Percentiles rank a stretch among this genome's conserved stretches.
phyloP scores from a whole-genome alignment of 202 grass and related monocot species.

The Carex arenaria region DNA sequence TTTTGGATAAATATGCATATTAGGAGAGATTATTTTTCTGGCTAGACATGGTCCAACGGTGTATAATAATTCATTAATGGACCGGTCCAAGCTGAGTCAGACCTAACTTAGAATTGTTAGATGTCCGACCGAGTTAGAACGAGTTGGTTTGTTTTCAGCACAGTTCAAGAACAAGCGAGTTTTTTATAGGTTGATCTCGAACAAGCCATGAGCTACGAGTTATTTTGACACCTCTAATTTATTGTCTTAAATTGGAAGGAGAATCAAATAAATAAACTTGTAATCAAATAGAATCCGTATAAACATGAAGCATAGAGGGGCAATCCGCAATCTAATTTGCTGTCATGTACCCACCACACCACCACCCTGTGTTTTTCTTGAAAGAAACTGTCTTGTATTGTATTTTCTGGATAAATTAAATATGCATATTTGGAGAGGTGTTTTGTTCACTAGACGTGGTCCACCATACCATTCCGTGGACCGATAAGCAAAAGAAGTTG shows the following conservation, averaged over 20 bases:
- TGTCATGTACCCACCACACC: slow-evolving; percentile 13
- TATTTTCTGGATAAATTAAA: too few species aligned
- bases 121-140: too few species aligned
- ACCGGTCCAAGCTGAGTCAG: too few species aligned
- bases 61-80: too few species aligned
- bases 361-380: background rate
- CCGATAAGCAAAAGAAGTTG: background rate
- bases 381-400: slow-evolving; percentile 10
- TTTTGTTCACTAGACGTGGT: background rate
- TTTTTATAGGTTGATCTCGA: too few species aligned
- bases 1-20: too few species aligned
- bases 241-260: background rate
- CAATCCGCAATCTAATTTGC: slow-evolving; percentile 15
- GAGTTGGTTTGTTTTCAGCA: too few species aligned
- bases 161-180: too few species aligned
- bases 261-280: slow-evolving; percentile 5
- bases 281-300: background rate
- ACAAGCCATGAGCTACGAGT: too few species aligned
- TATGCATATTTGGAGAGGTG: background rate
- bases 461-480: background rate
- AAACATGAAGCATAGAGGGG: slow-evolving; percentile 4
- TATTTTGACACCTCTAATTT: too few species aligned
- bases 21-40: background rate
- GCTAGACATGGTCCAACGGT: background rate
- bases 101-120: too few species aligned